These are phyloP conservation scores for Oidium heveae DNA, from an alignment of 2,329 filamentous ascomycete genomes.

Conservation along the genomic window DNA sequence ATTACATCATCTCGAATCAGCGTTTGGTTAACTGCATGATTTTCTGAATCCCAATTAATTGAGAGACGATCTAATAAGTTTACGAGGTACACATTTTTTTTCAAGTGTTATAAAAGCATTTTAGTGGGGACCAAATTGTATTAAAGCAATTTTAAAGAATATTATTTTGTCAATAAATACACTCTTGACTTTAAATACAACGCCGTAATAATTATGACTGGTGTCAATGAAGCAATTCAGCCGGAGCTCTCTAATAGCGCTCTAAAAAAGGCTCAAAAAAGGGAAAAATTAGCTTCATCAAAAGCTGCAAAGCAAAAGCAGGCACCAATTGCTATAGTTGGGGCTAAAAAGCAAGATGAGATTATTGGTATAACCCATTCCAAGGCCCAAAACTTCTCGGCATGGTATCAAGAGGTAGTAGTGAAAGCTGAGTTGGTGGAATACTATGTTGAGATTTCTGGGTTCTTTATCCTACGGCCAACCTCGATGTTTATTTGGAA, in stretches of 20 bases:
- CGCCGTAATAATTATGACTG: constrained; percentile 5
- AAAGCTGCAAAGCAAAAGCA: constrained; percentile 29
- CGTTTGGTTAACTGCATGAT: too few species aligned
- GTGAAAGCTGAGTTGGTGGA: constrained; percentile 94
- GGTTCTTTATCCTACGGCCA: constrained; percentile 79
- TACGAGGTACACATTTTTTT: too few species aligned
- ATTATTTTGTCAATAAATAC: too few species aligned
- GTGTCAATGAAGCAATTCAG: constrained; percentile 8
- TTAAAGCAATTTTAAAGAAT: too few species aligned
- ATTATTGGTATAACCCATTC: constrained; percentile 72
- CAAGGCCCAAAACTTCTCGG: constrained; percentile 68
- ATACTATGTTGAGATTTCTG: constrained; percentile 82
- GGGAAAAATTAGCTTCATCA: constrained; percentile 31
- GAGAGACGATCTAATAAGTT: too few species aligned
- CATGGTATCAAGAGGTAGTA: constrained; percentile 96
- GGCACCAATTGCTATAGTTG: constrained; percentile 23
- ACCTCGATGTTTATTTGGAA: constrained; percentile 42
- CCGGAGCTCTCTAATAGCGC: constrained; percentile 31
- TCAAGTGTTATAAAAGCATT: too few species aligned
- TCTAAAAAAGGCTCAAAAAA: constrained; percentile 40
- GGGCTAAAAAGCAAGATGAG: constrained; percentile 34
- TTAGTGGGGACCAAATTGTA: too few species aligned
- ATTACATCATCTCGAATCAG: too few species aligned
- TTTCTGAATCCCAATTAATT: too few species aligned
- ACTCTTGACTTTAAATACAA: too few species aligned